phyloP scores from a whole-genome alignment of 208 protist species.

The Leishmania arabica region DNA sequence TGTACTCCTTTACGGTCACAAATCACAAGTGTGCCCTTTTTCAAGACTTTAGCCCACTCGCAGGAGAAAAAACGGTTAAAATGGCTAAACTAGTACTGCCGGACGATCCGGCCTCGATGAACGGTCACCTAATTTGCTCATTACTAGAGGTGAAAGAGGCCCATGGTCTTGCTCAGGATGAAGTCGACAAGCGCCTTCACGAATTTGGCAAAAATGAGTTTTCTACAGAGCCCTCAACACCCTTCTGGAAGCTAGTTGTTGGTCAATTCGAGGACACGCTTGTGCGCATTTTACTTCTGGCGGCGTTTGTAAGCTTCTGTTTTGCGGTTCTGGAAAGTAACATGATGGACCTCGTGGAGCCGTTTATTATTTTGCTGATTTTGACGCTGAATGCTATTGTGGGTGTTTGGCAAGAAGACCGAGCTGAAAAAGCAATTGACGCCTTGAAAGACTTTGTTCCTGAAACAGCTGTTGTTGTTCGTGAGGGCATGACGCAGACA shows the following conservation, averaged over 20 bases:
- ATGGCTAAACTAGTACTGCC: slow-evolving; percentile 27
- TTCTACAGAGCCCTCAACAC: slow-evolving; percentile 51
- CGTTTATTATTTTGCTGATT: slow-evolving; percentile 96
- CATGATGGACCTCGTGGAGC: slow-evolving; percentile 87
- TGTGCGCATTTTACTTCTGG: slow-evolving; percentile 85
- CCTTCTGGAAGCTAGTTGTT: slow-evolving; percentile 82
- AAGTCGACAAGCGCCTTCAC: slow-evolving; percentile 46
- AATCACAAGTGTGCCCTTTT: neutral
- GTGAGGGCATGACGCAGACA: slow-evolving; percentile 53
- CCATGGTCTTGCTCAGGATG: slow-evolving; percentile 13
- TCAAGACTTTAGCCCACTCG: neutral
- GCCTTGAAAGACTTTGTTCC: slow-evolving; percentile 79
- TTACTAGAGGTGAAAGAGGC: slow-evolving; percentile 18
- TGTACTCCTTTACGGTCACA: neutral
- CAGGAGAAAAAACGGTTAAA: neutral
- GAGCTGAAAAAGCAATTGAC: slow-evolving; percentile 92
- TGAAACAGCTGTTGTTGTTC: slow-evolving; percentile 64
- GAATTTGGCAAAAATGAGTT: slow-evolving; percentile 79
- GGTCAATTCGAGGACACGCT: slow-evolving; percentile 92
- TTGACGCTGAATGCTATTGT: slow-evolving; percentile 94
- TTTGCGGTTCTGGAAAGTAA: slow-evolving; percentile 80
- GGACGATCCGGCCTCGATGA: slow-evolving; percentile 30
- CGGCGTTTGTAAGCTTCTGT: slow-evolving; percentile 81
- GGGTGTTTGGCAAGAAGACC: slow-evolving; percentile 93
- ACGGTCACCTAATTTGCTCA: slow-evolving; percentile 10